These are phyloP conservation scores for Cystobasidium onofrii DNA, from an alignment of 768 basidiomycete species.

Conservation along the genomic window DNA sequence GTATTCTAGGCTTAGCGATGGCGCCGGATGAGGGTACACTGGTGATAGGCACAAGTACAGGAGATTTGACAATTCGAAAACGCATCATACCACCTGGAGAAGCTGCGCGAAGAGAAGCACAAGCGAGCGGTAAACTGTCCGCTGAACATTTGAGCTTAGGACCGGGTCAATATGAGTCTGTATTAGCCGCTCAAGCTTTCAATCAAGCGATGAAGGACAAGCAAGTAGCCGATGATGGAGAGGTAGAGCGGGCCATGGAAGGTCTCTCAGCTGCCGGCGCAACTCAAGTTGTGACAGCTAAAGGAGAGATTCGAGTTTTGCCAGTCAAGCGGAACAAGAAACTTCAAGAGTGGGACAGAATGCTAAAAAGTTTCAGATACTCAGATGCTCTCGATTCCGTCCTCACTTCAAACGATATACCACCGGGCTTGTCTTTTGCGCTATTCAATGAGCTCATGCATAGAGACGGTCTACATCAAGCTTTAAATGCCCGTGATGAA, in stretches of 20 bases:
- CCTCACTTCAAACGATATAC: conserved; percentile 58
- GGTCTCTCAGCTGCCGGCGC: background rate
- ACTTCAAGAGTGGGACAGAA: conserved; percentile 76
- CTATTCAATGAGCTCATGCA: conserved; percentile 86
- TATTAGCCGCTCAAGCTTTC: conserved; percentile 35
- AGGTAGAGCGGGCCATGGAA: background rate
- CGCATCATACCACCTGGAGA: conserved; percentile 64
- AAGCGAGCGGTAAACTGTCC: background rate
- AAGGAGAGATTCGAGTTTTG: conserved; percentile 32
- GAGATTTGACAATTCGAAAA: conserved; percentile 90
- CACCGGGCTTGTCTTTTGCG: conserved; percentile 46
- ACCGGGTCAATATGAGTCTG: conserved; percentile 34
- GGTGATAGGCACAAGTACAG: conserved; percentile 94
- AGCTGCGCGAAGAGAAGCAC: background rate
- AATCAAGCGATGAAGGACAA: conserved; percentile 32
- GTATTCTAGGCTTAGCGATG: conserved; percentile 77
- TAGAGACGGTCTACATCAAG: conserved; percentile 75
- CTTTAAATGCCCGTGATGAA: conserved; percentile 84
- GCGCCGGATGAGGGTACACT: conserved; percentile 97
- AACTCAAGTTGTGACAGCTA: conserved; percentile 57
- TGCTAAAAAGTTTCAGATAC: conserved; percentile 87
- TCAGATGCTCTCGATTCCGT: conserved; percentile 88
- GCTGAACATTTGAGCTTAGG: background rate
- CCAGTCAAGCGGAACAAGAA: conserved; percentile 54
- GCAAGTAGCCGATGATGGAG: conserved; percentile 28